Evolutionary conservation across 345 rosid genomes (phyloP).

Genomic region (Populus simonii): DNA sequence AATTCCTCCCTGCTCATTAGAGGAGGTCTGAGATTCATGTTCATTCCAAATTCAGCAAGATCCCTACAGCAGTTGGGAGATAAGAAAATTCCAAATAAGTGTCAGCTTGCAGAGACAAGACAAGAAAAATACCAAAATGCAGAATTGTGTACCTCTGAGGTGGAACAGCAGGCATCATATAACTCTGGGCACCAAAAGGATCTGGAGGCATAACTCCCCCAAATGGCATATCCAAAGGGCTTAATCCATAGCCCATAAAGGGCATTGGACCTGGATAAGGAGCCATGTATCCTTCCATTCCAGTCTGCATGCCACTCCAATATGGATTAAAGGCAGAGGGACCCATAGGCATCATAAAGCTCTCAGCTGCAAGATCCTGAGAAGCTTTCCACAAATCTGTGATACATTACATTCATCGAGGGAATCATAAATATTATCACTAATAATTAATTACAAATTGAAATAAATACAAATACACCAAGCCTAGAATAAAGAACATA

Average conservation of each 20-base stretch:
- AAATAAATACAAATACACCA: not conserved
- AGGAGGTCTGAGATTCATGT: slow-evolving; percentile 73
- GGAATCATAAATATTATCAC: not conserved
- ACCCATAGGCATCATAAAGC: slow-evolving; percentile 79
- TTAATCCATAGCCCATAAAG: slow-evolving; percentile 56
- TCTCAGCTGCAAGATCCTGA: slow-evolving; percentile 61
- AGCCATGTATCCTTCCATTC: slow-evolving; percentile 57
- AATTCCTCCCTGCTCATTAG: slow-evolving; percentile 88
- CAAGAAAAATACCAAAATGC: not conserved
- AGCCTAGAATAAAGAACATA: not conserved
- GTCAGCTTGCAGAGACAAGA: not conserved
- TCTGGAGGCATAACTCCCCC: slow-evolving; percentile 59
- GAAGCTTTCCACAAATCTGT: slow-evolving; percentile 75
- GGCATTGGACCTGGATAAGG: slow-evolving; percentile 57
- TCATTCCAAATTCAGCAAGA: slow-evolving; percentile 76
- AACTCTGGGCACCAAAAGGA: slow-evolving; percentile 55
- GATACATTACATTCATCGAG: slow-evolving; percentile 17
- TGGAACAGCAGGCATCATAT: slow-evolving; percentile 62
- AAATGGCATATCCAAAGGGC: slow-evolving; percentile 61
- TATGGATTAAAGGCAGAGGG: slow-evolving; percentile 66
- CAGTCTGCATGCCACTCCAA: slow-evolving; percentile 77
- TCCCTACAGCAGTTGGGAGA: slow-evolving; percentile 45
- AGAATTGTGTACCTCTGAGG: slow-evolving; percentile 46
- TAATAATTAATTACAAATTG: not conserved
- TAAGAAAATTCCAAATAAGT: not conserved